Evolutionary conservation across 2,329 filamentous ascomycete species (phyloP).

Genomic region (Phialophora macrospora): DNA sequence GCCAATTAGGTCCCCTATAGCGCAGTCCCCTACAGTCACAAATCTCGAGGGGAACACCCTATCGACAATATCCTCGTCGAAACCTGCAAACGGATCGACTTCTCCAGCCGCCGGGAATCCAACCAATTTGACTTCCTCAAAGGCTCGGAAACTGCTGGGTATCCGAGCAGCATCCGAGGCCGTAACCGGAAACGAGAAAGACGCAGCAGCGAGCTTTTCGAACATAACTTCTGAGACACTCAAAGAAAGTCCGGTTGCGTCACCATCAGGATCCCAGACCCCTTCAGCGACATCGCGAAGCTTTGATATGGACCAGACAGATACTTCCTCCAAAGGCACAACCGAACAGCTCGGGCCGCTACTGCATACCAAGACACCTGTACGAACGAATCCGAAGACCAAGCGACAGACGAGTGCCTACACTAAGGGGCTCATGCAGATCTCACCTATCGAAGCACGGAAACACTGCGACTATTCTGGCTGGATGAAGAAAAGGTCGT

Average conservation of each 20-base stretch:
- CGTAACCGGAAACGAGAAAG: conserved; percentile 60
- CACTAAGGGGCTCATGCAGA: conserved; percentile 80
- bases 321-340: conserved; percentile 58
- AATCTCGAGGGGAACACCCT: conserved; percentile 56
- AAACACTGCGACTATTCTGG: conserved; percentile 87
- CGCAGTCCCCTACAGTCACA: conserved; percentile 59
- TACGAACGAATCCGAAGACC: conserved; percentile 62
- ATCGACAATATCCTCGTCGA: conserved; percentile 50
- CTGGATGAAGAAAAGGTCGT: conserved; percentile 99
- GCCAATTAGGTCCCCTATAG: conserved; percentile 47
- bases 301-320: conserved; percentile 78
- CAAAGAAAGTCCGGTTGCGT: conserved; percentile 61
- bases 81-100: conserved; percentile 55
- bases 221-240: conserved; percentile 50
- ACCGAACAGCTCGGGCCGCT: conserved; percentile 51
- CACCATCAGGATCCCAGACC: conserved; percentile 72
- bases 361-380: conserved; percentile 55
- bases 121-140: conserved; percentile 58
- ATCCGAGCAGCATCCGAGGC: conserved; percentile 83
- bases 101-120: conserved; percentile 56
- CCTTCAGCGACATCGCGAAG: conserved; percentile 68
- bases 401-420: conserved; percentile 98
- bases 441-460: conserved; percentile 81
- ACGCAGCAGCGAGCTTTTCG: conserved; percentile 49
- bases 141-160: conserved; percentile 67